Base-by-base conservation (phyloP, 306 rosid genomes). In the Cyamopsis tetragonoloba region DNA sequence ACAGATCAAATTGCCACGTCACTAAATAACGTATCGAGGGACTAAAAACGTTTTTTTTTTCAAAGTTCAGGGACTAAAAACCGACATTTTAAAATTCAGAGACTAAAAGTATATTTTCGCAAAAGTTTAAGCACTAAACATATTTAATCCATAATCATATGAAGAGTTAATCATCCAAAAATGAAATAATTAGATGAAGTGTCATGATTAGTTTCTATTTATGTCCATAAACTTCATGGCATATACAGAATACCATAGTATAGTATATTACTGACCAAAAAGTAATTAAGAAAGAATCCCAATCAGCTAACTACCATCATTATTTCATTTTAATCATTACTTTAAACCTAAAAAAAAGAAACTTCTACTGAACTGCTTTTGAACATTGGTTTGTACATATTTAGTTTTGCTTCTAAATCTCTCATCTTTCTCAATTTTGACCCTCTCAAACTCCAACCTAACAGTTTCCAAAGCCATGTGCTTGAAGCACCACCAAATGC, bases 251-350 rank as follows among this genome's bases (percentile, higher is more conserved):
- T 27, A 38, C 17, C 24, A 27, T 75, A 48, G n/a, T 31, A 27
- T 68, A n/a, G n/a, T n/a, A n/a, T n/a, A n/a, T n/a, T n/a, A 15
- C 50, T 13, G 15, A 12, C 19, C 8, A 58, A 51, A n/a, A 26
- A 55, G 5, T 14, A 65, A 57, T 66, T 26, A 12, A 72, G 72
- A 23, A 56, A 62, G 59, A 56, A 47, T 47, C 68, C 35, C 43
- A 20, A 66, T 72, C 71, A 68, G 7, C 72, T 53, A 64, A 48
- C 72, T 8, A 41, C 68, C 77, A 47, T 71, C 59, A 23, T 23
- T 38, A 7, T 41, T 57, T 57, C 18, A 1, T 38, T 50, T 62
- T 20, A 38, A 8, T 28, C n/a, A 75, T 38, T 34, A 61, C 24
- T 13, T 51, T 2, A 24, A 44, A 35, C 27, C 23, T n/a, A n/a